phyloP scores from a whole-genome alignment of 140 eudicot genomes.

The Erigeron philadelphicus region DNA sequence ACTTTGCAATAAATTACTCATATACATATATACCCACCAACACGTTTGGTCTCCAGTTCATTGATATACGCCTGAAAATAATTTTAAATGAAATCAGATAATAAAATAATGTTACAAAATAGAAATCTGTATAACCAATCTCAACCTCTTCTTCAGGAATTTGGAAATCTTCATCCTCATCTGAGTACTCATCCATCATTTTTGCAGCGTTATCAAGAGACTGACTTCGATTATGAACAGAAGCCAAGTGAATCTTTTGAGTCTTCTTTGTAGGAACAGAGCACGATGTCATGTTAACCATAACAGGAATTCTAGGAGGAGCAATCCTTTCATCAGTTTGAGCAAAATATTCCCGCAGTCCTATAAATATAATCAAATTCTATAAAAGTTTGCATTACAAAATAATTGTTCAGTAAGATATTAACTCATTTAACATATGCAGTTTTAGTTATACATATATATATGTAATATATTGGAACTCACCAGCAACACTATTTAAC shows the following conservation, averaged over 20 bases:
- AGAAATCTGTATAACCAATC: neutral
- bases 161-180: slow-evolving; percentile 85
- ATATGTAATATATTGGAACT: slow-evolving; percentile 17
- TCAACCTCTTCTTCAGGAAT: slow-evolving; percentile 72
- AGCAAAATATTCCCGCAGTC: slow-evolving; percentile 87
- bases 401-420: no score
- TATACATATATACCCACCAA: slow-evolving; percentile 41
- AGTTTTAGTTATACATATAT: neutral
- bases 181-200: slow-evolving; percentile 89
- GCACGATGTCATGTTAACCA: slow-evolving; percentile 89
- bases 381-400: neutral
- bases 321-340: slow-evolving; percentile 83
- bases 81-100: slow-evolving; percentile 12
- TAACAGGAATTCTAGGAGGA: slow-evolving; percentile 90
- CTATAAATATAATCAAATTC: slow-evolving; percentile 33
- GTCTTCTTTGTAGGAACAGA: slow-evolving; percentile 58
- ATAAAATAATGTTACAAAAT: neutral
- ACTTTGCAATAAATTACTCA: neutral
- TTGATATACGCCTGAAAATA: slow-evolving; percentile 50
- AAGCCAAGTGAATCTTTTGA: slow-evolving; percentile 41
- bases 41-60: slow-evolving; percentile 54
- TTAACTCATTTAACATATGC: neutral
- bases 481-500: slow-evolving; percentile 98
- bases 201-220: slow-evolving; percentile 72
- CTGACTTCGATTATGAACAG: slow-evolving; percentile 52